These are phyloP conservation scores for Hapsidospora chrysogenum DNA, from an alignment of 495 filamentous ascomycete genomes.

Conservation along the genomic window DNA sequence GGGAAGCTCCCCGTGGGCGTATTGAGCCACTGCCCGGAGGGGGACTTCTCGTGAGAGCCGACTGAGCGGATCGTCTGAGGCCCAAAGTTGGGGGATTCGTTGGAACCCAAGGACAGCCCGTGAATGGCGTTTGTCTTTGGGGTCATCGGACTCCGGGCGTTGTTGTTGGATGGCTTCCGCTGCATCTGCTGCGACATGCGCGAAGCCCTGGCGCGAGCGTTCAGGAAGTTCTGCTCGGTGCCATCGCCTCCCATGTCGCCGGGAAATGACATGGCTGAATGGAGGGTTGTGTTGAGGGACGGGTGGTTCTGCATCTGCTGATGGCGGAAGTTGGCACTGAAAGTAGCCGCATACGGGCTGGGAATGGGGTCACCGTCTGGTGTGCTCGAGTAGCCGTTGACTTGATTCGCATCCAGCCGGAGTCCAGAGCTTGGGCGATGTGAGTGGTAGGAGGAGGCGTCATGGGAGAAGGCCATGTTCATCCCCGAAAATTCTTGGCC, in stretches of 20 bases:
- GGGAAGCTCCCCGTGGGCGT: constrained; percentile 56
- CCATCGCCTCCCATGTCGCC: constrained; percentile 32
- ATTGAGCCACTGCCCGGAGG: constrained; percentile 62
- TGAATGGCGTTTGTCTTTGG: constrained; percentile 44
- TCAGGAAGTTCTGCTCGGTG: constrained; percentile 32
- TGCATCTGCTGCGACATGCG: constrained; percentile 44
- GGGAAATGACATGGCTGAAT: constrained; percentile 33
- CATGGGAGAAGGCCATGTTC: constrained; percentile 26
- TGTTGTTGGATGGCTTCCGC: constrained; percentile 42
- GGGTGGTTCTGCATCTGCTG: constrained; percentile 35
- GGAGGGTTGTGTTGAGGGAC: constrained; percentile 31
- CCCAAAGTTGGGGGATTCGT: constrained; percentile 33
- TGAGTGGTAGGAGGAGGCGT: constrained; percentile 25
- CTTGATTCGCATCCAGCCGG: constrained; percentile 33
- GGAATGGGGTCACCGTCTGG: constrained; percentile 78
- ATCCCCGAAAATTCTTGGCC: constrained; percentile 29
- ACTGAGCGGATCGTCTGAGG: constrained; percentile 60
- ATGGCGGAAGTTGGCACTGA: constrained; percentile 50
- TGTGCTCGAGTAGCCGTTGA: constrained; percentile 69
- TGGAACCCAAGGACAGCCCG: constrained; percentile 17
- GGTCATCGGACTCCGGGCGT: constrained; percentile 56
- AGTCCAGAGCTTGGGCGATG: constrained; percentile 21
- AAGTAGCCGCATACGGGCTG: constrained; percentile 68
- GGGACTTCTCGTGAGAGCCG: constrained; percentile 63
- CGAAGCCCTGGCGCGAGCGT: constrained; percentile 23